Evolutionary conservation across 306 rosid species (phyloP), one percentile per base, ranked within the genome.

Genomic region (Castanea mollissima): DNA sequence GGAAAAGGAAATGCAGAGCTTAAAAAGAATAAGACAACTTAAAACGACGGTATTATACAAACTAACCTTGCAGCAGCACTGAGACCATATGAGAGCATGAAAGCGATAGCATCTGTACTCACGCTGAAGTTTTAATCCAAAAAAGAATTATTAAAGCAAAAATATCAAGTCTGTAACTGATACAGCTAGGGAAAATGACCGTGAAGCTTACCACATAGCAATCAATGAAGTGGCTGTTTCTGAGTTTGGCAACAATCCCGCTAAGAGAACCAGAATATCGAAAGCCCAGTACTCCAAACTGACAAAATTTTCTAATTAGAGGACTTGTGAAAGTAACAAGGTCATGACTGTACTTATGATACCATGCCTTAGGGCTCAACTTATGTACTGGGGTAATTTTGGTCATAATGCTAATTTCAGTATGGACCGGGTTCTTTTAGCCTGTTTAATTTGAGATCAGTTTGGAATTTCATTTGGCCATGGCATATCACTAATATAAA

Each of bases 211-310:
- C 98, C 98, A 90, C 76, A 92, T 84, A 73, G 97, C 98, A 76
- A 94, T 89, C 81, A 92, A 79, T 4, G 98, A 90, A 81, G 97
- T 92, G 31, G 89, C 86, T 79, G 75, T 81, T 72, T 84, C 76
- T 8, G 98, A 75, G 81, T 92, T 81, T 49, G 92, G 92, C 85
- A 90, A 38, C 60, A 92, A 64, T 81, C 97, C 98, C 18, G 94
- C 90, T 81, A 94, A 84, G 79, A 94, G 79, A 71, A 92, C 97
- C 80, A 94, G 74, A 84, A 90, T 78, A 82, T 94, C 98, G 19
- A 94, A 92, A 51, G 95, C 98, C 97, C 97, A 92, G 57, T 86
- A 87, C 89, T 92, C 98, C 93, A 92, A 90, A 83, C 98, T 92
- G 65, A 80, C 84, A 89, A 64, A 8, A 80, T 16, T 69, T 16